Evolutionary conservation across 192 early-diverging fungal genomes (phyloP).

Genomic region (Jimgerdemannia flammicorona): DNA sequence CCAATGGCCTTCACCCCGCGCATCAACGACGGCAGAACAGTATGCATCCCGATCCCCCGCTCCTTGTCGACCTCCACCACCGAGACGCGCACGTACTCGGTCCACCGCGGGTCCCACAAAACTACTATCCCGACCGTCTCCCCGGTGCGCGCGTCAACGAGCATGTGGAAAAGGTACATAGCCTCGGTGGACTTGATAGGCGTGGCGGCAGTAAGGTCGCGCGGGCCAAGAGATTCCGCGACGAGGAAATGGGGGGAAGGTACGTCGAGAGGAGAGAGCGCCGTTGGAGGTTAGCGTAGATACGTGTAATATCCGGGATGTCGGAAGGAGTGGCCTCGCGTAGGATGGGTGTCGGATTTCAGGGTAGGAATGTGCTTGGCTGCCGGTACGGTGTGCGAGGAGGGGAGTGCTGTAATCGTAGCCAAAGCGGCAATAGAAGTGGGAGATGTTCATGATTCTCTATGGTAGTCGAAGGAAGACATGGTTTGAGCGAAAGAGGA

Average conservation of each 20-base stretch:
- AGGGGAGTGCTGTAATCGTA: constrained; percentile 21
- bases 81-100: not conserved
- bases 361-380: not conserved
- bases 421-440: constrained; percentile 29
- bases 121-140: not conserved
- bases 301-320: not conserved
- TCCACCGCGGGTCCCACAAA: not conserved
- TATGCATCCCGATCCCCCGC: not conserved
- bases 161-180: not conserved
- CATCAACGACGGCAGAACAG: not conserved
- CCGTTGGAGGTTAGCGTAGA: not conserved
- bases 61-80: not conserved
- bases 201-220: not conserved
- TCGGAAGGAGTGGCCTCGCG: not conserved
- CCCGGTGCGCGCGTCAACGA: not conserved
- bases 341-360: not conserved
- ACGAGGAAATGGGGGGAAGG: not conserved
- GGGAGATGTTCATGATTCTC: constrained; percentile 19
- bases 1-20: not conserved
- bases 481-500: too few species aligned
- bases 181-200: not conserved
- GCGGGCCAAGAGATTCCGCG: not conserved
- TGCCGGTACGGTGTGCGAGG: not conserved
- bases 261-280: not conserved
- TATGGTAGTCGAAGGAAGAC: constrained; percentile 3